Evolutionary conservation across 148 eudicot species (phyloP).

Genomic region (Cornus controversa): DNA sequence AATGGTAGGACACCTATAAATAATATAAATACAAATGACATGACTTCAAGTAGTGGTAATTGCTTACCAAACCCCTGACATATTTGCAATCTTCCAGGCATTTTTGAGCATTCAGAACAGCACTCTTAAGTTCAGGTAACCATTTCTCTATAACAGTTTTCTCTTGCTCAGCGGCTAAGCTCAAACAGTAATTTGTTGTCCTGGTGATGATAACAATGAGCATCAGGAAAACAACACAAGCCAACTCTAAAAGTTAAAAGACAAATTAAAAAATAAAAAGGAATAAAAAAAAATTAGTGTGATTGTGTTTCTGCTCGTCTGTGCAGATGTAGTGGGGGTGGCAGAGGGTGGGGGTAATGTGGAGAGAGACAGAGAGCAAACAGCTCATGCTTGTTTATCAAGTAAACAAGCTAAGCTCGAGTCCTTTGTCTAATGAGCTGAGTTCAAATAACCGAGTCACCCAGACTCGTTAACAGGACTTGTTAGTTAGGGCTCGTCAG

Average conservation of each 20-base stretch:
- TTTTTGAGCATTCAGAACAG: conserved; percentile 65
- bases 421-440: too few relatives aligned
- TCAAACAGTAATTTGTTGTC: conserved; percentile 81
- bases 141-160: conserved; percentile 72
- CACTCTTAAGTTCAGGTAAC: conserved; percentile 79
- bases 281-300: background rate
- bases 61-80: conserved; percentile 87
- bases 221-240: background rate
- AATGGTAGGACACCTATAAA: background rate
- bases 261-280: too few relatives aligned
- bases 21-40: background rate
- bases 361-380: too few relatives aligned
- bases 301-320: background rate
- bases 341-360: too few relatives aligned
- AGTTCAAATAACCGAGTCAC: too few relatives aligned
- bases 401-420: too few relatives aligned
- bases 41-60: background rate
- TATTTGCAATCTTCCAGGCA: conserved; percentile 84
- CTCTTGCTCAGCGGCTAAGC: conserved; percentile 92
- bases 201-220: conserved; percentile 42
- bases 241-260: background rate
- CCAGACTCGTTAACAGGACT: too few relatives aligned
- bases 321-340: background rate
- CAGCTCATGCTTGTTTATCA: too few relatives aligned
- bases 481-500: too few relatives aligned